phyloP scores from a whole-genome alignment of 345 rosid genomes.

The Adansonia digitata region DNA sequence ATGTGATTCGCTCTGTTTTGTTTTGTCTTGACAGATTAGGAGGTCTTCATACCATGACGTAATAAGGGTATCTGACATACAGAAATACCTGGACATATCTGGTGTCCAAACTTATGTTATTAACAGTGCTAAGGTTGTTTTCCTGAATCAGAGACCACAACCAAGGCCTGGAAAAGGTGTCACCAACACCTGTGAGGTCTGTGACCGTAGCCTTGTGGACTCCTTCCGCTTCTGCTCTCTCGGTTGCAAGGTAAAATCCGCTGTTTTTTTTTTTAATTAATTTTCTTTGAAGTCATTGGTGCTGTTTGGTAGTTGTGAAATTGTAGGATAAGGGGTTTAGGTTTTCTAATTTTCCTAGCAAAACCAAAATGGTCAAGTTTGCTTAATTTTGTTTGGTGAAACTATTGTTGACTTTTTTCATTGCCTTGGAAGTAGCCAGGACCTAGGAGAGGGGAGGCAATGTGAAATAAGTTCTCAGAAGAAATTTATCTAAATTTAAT shows the following conservation, averaged over 20 bases:
- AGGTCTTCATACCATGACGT: conserved; percentile 99
- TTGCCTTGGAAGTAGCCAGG: not conserved
- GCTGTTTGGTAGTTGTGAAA: conserved; percentile 20
- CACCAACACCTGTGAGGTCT: conserved; percentile 87
- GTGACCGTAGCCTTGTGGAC: conserved; percentile 91
- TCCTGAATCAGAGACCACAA: conserved; percentile 95
- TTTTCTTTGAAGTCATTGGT: not conserved
- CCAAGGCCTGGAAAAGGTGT: conserved; percentile 96
- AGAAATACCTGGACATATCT: conserved; percentile 74
- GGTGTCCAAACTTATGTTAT: conserved; percentile 95
- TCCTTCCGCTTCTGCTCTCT: conserved; percentile 96
- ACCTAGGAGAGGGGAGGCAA: not conserved
- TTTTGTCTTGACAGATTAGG: conserved; percentile 59
- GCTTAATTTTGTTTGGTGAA: not conserved
- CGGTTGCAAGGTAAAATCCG: conserved; percentile 72
- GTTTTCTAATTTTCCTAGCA: not conserved
- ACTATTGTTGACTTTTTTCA: conserved; percentile 8
- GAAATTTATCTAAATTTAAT: not conserved
- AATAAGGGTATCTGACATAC: conserved; percentile 88
- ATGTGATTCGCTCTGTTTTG: not conserved
- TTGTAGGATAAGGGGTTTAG: not conserved
- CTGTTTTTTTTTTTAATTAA: not conserved
- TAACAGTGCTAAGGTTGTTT: conserved; percentile 94
- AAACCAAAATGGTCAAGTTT: conserved; percentile 5
- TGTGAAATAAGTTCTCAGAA: not conserved